A percentile compares a stretch with the other conserved stretches of the same genome.
These are phyloP conservation scores for Coemansia sp. DNA, from an alignment of 192 early-diverging fungal species.

Conservation along the genomic window DNA sequence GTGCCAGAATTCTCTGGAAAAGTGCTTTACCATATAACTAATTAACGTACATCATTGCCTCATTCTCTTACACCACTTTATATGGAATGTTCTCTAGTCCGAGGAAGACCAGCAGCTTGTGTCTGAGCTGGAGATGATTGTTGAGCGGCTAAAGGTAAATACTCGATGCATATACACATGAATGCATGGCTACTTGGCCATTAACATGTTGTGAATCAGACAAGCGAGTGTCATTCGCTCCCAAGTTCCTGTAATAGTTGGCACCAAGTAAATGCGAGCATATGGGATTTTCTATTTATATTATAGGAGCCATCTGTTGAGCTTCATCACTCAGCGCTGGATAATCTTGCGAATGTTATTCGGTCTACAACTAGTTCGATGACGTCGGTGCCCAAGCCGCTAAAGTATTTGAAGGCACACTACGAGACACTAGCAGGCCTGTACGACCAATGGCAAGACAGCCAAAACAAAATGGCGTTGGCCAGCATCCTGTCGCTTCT, in stretches of 20 bases:
- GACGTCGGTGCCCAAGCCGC: constrained; percentile 99
- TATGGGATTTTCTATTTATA: constrained; percentile 11
- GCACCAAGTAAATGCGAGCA: background rate
- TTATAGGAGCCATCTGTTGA: constrained; percentile 63
- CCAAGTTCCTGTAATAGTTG: background rate
- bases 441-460: constrained; percentile 73
- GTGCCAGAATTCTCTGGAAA: background rate
- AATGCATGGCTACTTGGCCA: background rate
- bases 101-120: constrained; percentile 97
- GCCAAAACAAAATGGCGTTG: constrained; percentile 73
- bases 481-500: constrained; percentile 96
- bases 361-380: constrained; percentile 95
- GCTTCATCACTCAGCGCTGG: constrained; percentile 84
- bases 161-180: background rate
- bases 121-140: constrained; percentile 90
- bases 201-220: background rate
- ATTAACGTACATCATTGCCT: background rate
- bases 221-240: background rate
- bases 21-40: background rate
- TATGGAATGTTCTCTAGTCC: constrained; percentile 57
- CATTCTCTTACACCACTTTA: too few relatives aligned
- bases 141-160: constrained; percentile 83
- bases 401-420: constrained; percentile 92
- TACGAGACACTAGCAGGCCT: constrained; percentile 70
- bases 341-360: constrained; percentile 84